Percentiles rank a stretch among this genome's conserved stretches.
Conservation (phyloP, 352 stramenopile species). For the Hyaloperonospora arabidopsidis region DNA sequence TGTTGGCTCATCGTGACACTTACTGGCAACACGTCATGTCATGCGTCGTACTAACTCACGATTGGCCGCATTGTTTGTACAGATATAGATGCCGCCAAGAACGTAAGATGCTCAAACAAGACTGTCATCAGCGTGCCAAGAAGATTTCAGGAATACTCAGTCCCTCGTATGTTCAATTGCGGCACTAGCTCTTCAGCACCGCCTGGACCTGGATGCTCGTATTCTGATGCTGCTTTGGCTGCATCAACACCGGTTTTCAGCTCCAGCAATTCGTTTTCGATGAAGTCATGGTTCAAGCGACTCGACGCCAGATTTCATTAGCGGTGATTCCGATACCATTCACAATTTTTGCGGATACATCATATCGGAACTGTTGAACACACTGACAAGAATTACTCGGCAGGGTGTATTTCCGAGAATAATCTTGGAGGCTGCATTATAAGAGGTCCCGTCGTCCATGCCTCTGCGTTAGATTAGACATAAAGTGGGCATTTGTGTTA, state of each 20-base stretch:
- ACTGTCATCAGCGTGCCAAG: conserved; percentile 20
- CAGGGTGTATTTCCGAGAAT: no score
- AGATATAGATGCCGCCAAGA: conserved; percentile 10
- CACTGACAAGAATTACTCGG: no score
- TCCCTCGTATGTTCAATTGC: neutral
- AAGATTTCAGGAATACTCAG: conserved; percentile 12
- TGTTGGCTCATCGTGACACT: neutral
- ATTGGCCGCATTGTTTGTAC: conserved; percentile 2
- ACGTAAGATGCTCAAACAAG: conserved; percentile 11
- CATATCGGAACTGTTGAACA: no score
- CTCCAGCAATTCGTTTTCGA: conserved; percentile 38
- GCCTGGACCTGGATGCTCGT: neutral
- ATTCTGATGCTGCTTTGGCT: conserved; percentile 6
- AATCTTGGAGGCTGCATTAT: no score
- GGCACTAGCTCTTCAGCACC: conserved; percentile 6
- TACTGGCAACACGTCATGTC: neutral
- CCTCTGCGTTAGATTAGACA: no score
- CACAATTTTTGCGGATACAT: no score
- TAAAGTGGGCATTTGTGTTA: no score
- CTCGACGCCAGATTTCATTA: conserved; percentile 12
- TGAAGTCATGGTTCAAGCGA: conserved; percentile 29
- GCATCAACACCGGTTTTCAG: conserved; percentile 21
- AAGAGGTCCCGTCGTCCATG: no score
- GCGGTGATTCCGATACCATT: neutral
- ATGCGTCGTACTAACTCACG: conserved; percentile 1